These are phyloP conservation scores for Saturnispora ahearnii DNA, from an alignment of 805 yeast species.

Conservation along the genomic window DNA sequence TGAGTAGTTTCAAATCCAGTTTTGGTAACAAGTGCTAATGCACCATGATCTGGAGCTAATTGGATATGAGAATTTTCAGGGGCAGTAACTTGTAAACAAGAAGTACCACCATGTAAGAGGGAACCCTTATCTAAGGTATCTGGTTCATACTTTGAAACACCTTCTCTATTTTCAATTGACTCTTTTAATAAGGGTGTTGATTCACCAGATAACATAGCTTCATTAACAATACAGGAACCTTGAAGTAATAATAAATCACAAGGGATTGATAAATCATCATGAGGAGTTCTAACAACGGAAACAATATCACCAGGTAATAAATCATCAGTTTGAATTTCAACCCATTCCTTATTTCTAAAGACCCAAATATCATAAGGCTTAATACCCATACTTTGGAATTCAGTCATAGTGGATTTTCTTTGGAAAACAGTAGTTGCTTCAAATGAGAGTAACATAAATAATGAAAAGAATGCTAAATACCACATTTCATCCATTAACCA, in stretches of 20 bases:
- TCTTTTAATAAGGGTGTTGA: constrained; percentile 95
- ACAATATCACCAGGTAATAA: constrained; percentile 89
- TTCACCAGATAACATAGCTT: constrained; percentile 98
- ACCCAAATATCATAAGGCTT: constrained; percentile 79
- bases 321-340: constrained; percentile 55
- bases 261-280: constrained; percentile 86
- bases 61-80: constrained; percentile 45
- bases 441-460: constrained; percentile 86
- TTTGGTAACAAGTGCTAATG: constrained; percentile 78
- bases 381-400: constrained; percentile 95
- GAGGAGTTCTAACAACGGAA: constrained; percentile 71
- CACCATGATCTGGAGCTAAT: constrained; percentile 84
- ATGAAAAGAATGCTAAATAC: constrained; percentile 86
- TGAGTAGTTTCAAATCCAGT: constrained; percentile 99
- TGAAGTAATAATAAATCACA: constrained; percentile 82
- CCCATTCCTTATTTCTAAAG: constrained; percentile 65
- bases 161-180: constrained; percentile 76
- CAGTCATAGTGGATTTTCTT: constrained; percentile 88
- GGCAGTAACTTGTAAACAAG: constrained; percentile 81
- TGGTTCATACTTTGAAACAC: constrained; percentile 53
- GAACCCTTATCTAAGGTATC: constrained; percentile 88
- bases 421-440: constrained; percentile 94
- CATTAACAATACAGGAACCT: constrained; percentile 93
- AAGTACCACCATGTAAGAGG: constrained; percentile 89
- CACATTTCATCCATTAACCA: constrained; percentile 97